These are phyloP conservation scores for Rhododendron ovatum DNA, from an alignment of 148 eudicot genomes.

Conservation along the genomic window DNA sequence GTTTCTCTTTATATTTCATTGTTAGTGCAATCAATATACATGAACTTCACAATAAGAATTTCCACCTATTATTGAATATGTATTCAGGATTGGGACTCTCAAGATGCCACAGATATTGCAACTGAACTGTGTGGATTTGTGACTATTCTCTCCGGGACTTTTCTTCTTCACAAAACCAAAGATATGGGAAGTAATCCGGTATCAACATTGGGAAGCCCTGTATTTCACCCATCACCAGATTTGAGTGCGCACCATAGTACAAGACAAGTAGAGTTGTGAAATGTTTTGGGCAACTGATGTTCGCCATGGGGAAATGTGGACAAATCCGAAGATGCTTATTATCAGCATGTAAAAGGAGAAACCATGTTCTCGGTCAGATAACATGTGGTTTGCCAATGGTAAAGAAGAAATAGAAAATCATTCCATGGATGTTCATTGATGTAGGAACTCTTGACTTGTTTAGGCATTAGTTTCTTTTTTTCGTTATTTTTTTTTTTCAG, in stretches of 20 bases:
- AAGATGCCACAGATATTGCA: constrained; percentile 67
- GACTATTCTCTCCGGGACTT: constrained; percentile 79
- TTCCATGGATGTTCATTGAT: neutral
- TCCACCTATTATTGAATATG: neutral
- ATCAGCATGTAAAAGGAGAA: neutral
- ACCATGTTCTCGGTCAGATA: neutral
- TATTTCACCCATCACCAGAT: neutral
- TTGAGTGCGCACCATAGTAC: neutral
- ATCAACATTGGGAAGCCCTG: constrained; percentile 4
- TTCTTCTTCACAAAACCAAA: constrained; percentile 86
- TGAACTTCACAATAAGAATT: neutral
- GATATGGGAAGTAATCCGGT: constrained; percentile 37
- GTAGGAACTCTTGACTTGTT: neutral
- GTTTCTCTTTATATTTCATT: neutral
- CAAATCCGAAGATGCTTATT: neutral
- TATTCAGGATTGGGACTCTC: constrained; percentile 84
- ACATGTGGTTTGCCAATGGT: neutral
- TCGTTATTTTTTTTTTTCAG: neutral
- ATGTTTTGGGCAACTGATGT: neutral
- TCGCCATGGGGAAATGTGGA: neutral
- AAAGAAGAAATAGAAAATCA: neutral
- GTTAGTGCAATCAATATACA: neutral
- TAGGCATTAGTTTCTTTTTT: neutral
- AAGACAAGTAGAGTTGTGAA: neutral
- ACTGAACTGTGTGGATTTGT: constrained; percentile 89